Evolutionary conservation across 441 rosid species (phyloP).

Genomic region (Erysimum pusillum): DNA sequence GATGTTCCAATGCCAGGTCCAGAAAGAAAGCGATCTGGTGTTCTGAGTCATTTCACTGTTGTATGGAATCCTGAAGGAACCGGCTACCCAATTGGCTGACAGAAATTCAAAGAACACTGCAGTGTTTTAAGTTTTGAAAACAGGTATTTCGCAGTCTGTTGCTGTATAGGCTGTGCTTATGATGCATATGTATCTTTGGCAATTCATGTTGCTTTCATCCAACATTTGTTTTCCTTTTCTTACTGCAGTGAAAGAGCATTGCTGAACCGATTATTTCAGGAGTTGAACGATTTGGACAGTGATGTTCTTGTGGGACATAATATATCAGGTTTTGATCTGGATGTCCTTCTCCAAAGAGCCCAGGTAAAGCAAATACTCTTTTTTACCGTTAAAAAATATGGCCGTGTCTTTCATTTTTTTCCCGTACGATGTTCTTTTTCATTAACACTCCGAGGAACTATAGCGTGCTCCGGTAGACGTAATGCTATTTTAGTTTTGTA

Average conservation of each 20-base stretch:
- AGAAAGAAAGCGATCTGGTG: constrained; percentile 85
- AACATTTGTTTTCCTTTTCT: constrained; percentile 36
- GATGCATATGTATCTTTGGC: constrained; percentile 26
- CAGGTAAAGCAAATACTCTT: constrained; percentile 60
- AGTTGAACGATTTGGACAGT: constrained; percentile 84
- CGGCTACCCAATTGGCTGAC: constrained; percentile 87
- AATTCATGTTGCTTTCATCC: constrained; percentile 22
- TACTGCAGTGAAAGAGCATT: constrained; percentile 93
- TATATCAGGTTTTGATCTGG: constrained; percentile 97
- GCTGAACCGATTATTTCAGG: constrained; percentile 85
- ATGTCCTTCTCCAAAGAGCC: constrained; percentile 91
- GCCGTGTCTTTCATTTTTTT: not conserved
- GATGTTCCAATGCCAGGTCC: constrained; percentile 90
- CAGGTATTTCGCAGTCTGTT: constrained; percentile 58
- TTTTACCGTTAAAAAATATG: constrained; percentile 7
- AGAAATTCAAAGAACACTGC: constrained; percentile 82
- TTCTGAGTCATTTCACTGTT: constrained; percentile 86
- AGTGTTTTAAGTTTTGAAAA: constrained; percentile 78
- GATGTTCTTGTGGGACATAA: constrained; percentile 98
- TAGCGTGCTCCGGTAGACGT: not conserved
- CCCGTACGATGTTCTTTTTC: constrained; percentile 15
- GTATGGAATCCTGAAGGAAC: constrained; percentile 95
- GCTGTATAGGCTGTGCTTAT: constrained; percentile 11
- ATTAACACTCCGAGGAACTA: too few species aligned
- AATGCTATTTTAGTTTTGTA: not conserved